Base-by-base conservation (phyloP, 306 rosid species). In the Dalbergia oliveri region DNA sequence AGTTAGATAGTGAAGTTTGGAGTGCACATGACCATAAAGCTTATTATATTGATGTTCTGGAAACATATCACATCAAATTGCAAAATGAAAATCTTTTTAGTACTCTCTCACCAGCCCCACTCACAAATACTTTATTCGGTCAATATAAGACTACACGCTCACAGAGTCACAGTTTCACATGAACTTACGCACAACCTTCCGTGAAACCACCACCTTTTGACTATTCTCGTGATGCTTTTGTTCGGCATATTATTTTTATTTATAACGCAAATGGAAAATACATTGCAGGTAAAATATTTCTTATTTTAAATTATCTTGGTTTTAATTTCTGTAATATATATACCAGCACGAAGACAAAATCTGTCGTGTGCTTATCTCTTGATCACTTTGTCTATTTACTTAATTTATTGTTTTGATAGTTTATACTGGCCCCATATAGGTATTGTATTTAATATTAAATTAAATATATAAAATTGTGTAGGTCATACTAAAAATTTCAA, bases 1-100 rank as follows among this genome's bases (percentile, higher is more conserved):
- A 41, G 75, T 26, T 49, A 37, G 47, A 81, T n/a, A 16, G 50
- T 9, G 49, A 45, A 66, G 76, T 47, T 65, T 44, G 59, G 54
- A 1, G n/a, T 4, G 4, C 66, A 60, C 41, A 14, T 60, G 66
- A 47, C 58, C 77, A 50, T 35, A 13, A 16, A 37, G 13, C 12
- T 15, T 54, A 61, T 16, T 43, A 16, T 76, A 64, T 21, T 34
- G 58, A n/a, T 34, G 10, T 65, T 70, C 69, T 78, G 34, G 76
- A 82, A 63, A 10, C 3, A 34, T 43, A 11, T 15, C 56, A 51
- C 53, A 44, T 44, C 79, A 63, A 70, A 16, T 64, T 71, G 26
- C 35, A 26, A 26, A 26, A 26, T 26, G 31, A 26, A 18, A 53
- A 69, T 61, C n/a, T 62, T 51, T 67, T 43, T 16, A 58, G 7